Evolutionary conservation across 441 rosid species (phyloP), one percentile per base, ranked within the genome.

Genomic region (Hypseocharis bilobata): DNA sequence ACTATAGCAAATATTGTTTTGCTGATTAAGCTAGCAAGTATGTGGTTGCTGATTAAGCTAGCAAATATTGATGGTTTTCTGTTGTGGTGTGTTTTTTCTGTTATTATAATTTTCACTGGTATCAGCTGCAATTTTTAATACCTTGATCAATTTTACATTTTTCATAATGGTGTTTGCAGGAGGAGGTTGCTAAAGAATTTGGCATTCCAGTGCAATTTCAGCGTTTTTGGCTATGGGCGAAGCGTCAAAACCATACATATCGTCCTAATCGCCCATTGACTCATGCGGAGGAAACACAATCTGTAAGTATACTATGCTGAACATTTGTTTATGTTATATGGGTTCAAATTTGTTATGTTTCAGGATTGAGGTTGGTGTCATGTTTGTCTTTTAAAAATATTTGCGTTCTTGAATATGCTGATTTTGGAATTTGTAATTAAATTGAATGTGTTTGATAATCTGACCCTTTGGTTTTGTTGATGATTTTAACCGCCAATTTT

Each of bases 201-300:
- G 75, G 81, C 19, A 72, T 82, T 63, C 82, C 82, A 6, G 78
- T 80, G 66, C 84, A 80, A 72, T 78, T 60, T 74, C 84, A 80
- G 63, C 80, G 86, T 28, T 82, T 80, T 68, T 80, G 86, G 86
- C 62, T 82, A 29, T 82, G 86, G 86, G 84, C 81, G 62, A 78
- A 82, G 82, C 82, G 84, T 22, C 81, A 76, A 63, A 82, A 80
- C 68, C 76, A 80, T 61, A 82, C 86, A 11, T 80, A 82, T 67
- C 86, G 86, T 30, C 84, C 84, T 28, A 80, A 80, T 61, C 74
- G 82, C 28, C 84, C 78, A 26, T 65, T 82, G 68, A 67, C 73
- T 6, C 54, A 66, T 40, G 75, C 59, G 60, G 86, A 82, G 73
- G 81, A 82, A 68, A 76, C 73, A 25, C 78, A 76, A 27, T 60